Base-by-base conservation (phyloP, 352 stramenopile species). In the Pythium dissimile region DNA sequence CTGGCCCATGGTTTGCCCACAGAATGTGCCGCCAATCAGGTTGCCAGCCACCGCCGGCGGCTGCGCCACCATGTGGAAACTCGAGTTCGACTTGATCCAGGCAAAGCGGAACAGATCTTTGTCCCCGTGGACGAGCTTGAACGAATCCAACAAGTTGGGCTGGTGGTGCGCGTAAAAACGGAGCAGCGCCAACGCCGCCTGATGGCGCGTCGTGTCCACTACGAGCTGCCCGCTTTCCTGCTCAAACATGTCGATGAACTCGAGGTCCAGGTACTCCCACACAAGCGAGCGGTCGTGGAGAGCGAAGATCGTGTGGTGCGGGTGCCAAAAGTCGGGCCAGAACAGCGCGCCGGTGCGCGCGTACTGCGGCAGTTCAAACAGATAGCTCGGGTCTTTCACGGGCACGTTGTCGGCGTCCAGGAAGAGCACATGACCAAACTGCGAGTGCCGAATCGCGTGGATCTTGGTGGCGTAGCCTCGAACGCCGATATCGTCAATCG, bases 281-380 rank as follows among this genome's bases (percentile, higher is more conserved):
- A 89, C 45, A 24, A 90, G 58, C 15, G 73, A 86, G 7, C 71
- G 64, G 42, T 57, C 45, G 48, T 88, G 75, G 50, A 90, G 76
- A 41, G 85, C 84, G 63, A 88, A 89, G 30, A 87, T 86, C 35
- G 77, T 88, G 46, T 81, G 74, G 20, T 71, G 54, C 5, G 82
- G 82, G 50, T 89, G 79, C 77, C 77, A 92, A 51, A 88, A 88
- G 42, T 92, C 81, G 8, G 81, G 81, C 80, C 80, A 92, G 57
- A 90, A 91, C 12, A 92, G 42, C 24, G 83, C 73, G 20, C 78
- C 79, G 21, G 58, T 64, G 12, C 55, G 16, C 12, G 23, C 43
- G 32, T 80, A 91, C 62, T 89, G 61, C 3, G 57, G 59, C 16
- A 64, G 64, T 1, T 72, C 32, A 48, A 92, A 92, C 4, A 92